Conservation (phyloP, 108 stramenopile genomes). For the Cyclotella baltica region DNA sequence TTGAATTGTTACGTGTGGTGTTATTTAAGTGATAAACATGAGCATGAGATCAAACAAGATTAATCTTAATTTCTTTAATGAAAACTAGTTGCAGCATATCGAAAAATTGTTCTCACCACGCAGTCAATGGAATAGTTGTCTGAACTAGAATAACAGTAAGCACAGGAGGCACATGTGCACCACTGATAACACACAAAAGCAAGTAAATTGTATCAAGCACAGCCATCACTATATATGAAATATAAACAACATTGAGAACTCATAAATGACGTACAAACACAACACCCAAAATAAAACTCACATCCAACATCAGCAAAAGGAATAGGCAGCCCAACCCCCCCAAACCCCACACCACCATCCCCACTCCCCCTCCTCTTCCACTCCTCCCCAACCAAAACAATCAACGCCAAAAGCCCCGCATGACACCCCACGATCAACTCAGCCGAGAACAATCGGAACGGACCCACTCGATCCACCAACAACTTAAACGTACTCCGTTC, state of each 20-base stretch:
- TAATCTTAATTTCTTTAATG: too few species aligned
- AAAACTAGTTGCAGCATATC: too few species aligned
- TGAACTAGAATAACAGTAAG: conserved; percentile 86
- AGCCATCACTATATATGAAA: conserved; percentile 78
- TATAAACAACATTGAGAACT: conserved; percentile 1
- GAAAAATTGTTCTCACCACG: conserved; percentile 55
- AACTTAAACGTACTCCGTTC: conserved; percentile 85
- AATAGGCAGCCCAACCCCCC: conserved; percentile 48
- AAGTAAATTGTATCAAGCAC: conserved; percentile 81
- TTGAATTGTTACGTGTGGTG: not conserved
- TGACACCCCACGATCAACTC: conserved; percentile 72
- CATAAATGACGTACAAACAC: not conserved
- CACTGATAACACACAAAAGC: conserved; percentile 76
- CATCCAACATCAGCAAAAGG: conserved; percentile 78
- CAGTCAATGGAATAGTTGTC: conserved; percentile 77
- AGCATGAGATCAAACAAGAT: too few species aligned
- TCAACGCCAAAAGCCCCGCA: conserved; percentile 60
- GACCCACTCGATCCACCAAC: conserved; percentile 82
- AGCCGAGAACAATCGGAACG: conserved; percentile 80
- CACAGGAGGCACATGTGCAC: conserved; percentile 83
- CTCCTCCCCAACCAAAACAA: conserved; percentile 54
- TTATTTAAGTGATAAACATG: too few species aligned
- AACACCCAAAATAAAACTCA: conserved; percentile 37
- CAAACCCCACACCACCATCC: not conserved
- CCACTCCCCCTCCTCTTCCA: conserved; percentile 6